Percentiles rank a stretch among this genome's conserved stretches.
Conservation (phyloP, 352 stramenopile genomes). For the Blastocystis sp. region DNA sequence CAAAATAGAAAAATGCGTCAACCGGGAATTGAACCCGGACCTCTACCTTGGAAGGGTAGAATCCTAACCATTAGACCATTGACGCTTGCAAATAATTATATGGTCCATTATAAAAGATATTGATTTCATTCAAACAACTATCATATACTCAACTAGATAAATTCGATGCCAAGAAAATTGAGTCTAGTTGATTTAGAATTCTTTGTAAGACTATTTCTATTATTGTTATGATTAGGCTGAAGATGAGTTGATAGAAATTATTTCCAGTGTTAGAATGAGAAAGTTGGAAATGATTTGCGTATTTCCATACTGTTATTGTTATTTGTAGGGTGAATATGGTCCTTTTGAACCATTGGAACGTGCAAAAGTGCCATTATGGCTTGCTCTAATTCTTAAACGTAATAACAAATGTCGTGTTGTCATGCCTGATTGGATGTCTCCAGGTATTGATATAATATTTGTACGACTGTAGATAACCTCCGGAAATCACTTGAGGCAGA, state of each 20-base stretch:
- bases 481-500: conserved; percentile 5
- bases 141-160: not conserved
- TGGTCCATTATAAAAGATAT: not conserved
- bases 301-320: not conserved
- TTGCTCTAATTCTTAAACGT: conserved; percentile 48
- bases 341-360: conserved; percentile 60
- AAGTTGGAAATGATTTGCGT: conserved; percentile 36
- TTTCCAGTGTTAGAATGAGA: conserved; percentile 19
- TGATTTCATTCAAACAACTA: not conserved
- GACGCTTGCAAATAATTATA: not conserved
- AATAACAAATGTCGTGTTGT: conserved; percentile 60
- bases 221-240: conserved; percentile 19
- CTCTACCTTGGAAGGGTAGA: conserved; percentile 50
- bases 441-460: not conserved
- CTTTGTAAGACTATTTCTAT: not conserved
- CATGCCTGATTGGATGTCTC: conserved; percentile 38
- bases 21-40: conserved; percentile 60
- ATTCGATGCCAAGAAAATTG: not conserved
- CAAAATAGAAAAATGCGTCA: conserved; percentile 32
- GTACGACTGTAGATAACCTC: not conserved
- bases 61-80: conserved; percentile 58
- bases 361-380: conserved; percentile 31
- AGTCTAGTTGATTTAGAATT: conserved; percentile 26
- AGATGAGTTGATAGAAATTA: conserved; percentile 41
- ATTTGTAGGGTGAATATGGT: conserved; percentile 46